Percentiles rank a stretch among this genome's conserved stretches.
Evolutionary conservation across 225 moss, liverwort and hornwort genomes (phyloP).

Genomic region (Bryoerythrophyllum caledonicum): DNA sequence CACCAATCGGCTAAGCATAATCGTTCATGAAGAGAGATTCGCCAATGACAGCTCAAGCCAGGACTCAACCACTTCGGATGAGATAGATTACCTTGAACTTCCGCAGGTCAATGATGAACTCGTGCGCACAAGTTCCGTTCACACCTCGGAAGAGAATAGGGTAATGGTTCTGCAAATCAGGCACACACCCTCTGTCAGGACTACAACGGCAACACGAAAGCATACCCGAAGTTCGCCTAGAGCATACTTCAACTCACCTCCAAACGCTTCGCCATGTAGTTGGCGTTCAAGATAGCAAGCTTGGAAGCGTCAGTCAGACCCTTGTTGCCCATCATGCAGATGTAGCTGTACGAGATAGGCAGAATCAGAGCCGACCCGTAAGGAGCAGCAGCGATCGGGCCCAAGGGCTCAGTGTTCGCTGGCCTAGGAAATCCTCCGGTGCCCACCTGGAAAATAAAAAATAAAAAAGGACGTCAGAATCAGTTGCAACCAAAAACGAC

Average conservation of each 20-base stretch:
- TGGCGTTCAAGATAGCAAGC: constrained; percentile 91
- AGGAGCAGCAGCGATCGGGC: constrained; percentile 88
- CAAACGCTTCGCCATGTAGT: constrained; percentile 95
- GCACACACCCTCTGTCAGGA: neutral
- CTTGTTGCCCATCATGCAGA: constrained; percentile 89
- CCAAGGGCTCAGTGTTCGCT: constrained; percentile 67
- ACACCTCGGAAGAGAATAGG: constrained; percentile 83
- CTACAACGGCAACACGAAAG: neutral
- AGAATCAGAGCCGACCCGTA: constrained; percentile 94
- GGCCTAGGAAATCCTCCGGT: constrained; percentile 91
- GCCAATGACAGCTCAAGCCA: neutral
- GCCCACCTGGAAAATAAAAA: constrained; percentile 44
- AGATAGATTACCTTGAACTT: constrained; percentile 67
- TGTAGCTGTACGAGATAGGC: constrained; percentile 88
- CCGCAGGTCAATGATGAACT: constrained; percentile 92
- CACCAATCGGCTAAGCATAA: neutral
- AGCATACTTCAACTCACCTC: constrained; percentile 63
- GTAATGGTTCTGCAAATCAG: constrained; percentile 64
- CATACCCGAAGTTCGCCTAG: neutral
- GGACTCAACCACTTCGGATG: no score
- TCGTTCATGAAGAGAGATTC: neutral
- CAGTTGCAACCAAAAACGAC: no score
- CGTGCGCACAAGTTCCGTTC: constrained; percentile 93
- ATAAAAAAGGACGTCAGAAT: no score
- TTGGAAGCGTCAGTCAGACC: constrained; percentile 94